Conservation (phyloP, 1,284 basidiomycete species). For the Puccinia novopanici region DNA sequence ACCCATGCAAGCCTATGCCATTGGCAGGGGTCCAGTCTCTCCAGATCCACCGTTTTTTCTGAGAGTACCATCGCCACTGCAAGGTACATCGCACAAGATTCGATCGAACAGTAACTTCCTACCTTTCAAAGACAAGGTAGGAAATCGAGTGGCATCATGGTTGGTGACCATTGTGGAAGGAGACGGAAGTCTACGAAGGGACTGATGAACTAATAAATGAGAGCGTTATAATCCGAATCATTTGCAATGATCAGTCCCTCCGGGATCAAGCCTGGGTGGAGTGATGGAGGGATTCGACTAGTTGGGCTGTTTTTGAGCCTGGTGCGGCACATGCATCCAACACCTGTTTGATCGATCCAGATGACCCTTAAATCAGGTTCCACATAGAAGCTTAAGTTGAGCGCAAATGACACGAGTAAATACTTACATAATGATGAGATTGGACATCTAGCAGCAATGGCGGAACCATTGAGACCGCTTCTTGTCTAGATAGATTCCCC, state of each 20-base stretch:
- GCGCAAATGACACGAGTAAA: not conserved
- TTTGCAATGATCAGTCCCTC: constrained; percentile 82
- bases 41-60: constrained; percentile 97
- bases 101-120: constrained; percentile 78
- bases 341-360: constrained; percentile 64
- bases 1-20: constrained; percentile 87
- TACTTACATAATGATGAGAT: constrained; percentile 77
- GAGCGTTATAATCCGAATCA: constrained; percentile 88
- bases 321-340: constrained; percentile 99
- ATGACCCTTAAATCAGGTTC: not conserved
- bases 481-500: constrained; percentile 92
- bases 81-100: constrained; percentile 95
- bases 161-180: constrained; percentile 94
- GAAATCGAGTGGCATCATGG: constrained; percentile 87
- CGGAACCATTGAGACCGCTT: constrained; percentile 98
- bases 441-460: constrained; percentile 92
- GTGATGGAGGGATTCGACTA: constrained; percentile 82
- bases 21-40: constrained; percentile 84
- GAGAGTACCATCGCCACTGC: constrained; percentile 93
- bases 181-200: constrained; percentile 81
- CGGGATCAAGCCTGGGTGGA: constrained; percentile 61
- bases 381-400: not conserved
- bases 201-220: constrained; percentile 96
- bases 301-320: constrained; percentile 93
- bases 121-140: constrained; percentile 66